phyloP scores from a whole-genome alignment of 2,329 filamentous ascomycete genomes.

The Cladobotryum mycophilum region DNA sequence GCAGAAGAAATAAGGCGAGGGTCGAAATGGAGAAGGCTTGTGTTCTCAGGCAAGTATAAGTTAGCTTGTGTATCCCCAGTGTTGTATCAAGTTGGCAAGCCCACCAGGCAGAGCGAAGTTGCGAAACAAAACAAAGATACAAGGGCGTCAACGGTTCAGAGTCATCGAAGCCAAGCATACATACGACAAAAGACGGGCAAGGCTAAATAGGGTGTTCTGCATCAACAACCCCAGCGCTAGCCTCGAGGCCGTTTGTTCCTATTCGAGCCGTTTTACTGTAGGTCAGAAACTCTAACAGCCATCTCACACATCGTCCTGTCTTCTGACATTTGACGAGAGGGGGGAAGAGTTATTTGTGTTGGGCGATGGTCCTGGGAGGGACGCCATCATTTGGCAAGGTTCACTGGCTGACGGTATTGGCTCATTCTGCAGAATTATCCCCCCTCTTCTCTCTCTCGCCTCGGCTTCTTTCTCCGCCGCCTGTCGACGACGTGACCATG shows the following conservation, averaged over 20 bases:
- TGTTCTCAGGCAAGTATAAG: conserved; percentile 33
- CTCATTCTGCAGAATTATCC: conserved; percentile 13
- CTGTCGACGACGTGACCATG: conserved; percentile 49
- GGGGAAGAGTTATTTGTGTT: not conserved
- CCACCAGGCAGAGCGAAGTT: conserved; percentile 6
- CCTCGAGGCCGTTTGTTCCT: conserved; percentile 7
- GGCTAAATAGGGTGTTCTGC: conserved; percentile 11
- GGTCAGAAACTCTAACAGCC: conserved; percentile 1
- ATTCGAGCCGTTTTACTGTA: conserved; percentile 6
- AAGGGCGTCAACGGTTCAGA: not conserved
- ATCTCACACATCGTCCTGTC: not conserved
- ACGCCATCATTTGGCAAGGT: conserved; percentile 12
- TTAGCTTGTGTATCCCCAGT: conserved; percentile 28
- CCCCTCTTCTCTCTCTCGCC: conserved; percentile 8
- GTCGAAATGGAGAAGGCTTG: conserved; percentile 19
- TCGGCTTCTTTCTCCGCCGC: conserved; percentile 11
- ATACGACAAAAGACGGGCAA: conserved; percentile 4
- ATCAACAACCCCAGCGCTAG: conserved; percentile 12
- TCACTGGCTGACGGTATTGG: conserved; percentile 12
- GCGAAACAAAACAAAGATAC: not conserved
- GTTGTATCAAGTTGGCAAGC: conserved; percentile 12
- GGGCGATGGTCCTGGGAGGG: not conserved
- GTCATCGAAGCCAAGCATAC: conserved; percentile 5
- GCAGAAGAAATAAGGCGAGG: conserved; percentile 17
- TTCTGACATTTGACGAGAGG: not conserved